phyloP scores from a whole-genome alignment of 768 basidiomycete genomes.

The Nidularia sp. region DNA sequence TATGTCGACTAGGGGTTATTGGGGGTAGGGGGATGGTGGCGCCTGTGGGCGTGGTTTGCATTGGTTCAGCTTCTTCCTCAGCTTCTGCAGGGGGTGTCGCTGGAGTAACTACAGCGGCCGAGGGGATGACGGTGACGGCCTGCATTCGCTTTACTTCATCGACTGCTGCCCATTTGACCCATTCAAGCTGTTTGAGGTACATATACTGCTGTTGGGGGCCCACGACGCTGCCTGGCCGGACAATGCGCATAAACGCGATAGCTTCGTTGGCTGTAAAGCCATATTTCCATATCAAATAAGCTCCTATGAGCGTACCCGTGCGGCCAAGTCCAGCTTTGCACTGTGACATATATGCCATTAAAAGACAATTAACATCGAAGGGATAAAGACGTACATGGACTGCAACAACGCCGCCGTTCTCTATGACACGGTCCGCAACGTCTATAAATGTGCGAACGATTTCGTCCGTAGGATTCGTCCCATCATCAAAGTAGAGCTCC shows the following conservation, averaged over 20 bases:
- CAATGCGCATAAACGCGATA: slow-evolving; percentile 97
- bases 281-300: slow-evolving; percentile 98
- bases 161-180: slow-evolving; percentile 88
- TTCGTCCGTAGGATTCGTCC: slow-evolving; percentile 95
- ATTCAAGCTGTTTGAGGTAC: slow-evolving; percentile 91
- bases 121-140: slow-evolving; percentile 26
- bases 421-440: slow-evolving; percentile 73
- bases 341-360: slow-evolving; percentile 33
- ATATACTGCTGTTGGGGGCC: slow-evolving; percentile 93
- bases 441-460: slow-evolving; percentile 92
- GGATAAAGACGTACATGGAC: slow-evolving; percentile 64
- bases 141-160: slow-evolving; percentile 68
- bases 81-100: slow-evolving; percentile 79
- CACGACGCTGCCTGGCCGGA: slow-evolving; percentile 90
- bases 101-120: slow-evolving; percentile 57
- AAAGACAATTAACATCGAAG: slow-evolving; percentile 4
- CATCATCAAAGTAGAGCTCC: slow-evolving; percentile 97
- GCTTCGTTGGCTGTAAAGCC: slow-evolving; percentile 95
- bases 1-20: slow-evolving; percentile 78
- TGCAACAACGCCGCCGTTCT: slow-evolving; percentile 76
- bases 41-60: slow-evolving; percentile 38
- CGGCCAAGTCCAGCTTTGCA: slow-evolving; percentile 97
- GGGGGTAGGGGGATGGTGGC: slow-evolving; percentile 47
- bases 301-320: slow-evolving; percentile 95
- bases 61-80: slow-evolving; percentile 53